Evolutionary conservation across 164 flowering plant genomes (phyloP).

Genomic region (Tetrastigma voinierianum): DNA sequence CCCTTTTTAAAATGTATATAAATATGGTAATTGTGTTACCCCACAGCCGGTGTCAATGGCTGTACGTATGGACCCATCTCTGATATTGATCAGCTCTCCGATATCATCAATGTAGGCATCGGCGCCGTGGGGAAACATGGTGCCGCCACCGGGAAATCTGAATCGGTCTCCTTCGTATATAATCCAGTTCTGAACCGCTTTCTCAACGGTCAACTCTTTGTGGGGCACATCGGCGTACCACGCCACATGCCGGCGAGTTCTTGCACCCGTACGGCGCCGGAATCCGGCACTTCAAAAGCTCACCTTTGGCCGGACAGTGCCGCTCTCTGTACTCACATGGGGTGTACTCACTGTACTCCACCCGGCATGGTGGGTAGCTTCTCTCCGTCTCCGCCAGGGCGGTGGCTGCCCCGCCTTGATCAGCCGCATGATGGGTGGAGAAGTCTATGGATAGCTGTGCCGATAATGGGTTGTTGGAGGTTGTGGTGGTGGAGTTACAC

Average conservation of each 20-base stretch:
- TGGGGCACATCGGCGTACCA: constrained; percentile 61
- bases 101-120: constrained; percentile 40
- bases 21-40: constrained; percentile 8
- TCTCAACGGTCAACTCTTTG: constrained; percentile 50
- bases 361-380: constrained; percentile 33
- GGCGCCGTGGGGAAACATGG: constrained; percentile 39
- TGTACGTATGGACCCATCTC: constrained; percentile 32
- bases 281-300: constrained; percentile 38
- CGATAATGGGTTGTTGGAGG: constrained; percentile 1
- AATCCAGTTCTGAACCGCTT: constrained; percentile 54
- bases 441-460: constrained; percentile 22
- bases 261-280: constrained; percentile 55
- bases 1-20: neutral
- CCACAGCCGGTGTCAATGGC: constrained; percentile 41
- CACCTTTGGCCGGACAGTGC: constrained; percentile 46
- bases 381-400: neutral
- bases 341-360: constrained; percentile 43
- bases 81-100: constrained; percentile 25
- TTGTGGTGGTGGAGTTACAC: neutral
- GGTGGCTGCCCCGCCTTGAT: constrained; percentile 4
- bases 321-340: constrained; percentile 57
- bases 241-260: constrained; percentile 33
- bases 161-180: constrained; percentile 38
- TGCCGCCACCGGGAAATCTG: constrained; percentile 42
- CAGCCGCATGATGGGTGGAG: too few species aligned